Conservation (phyloP, 371 early-diverging fungal genomes). For the Syncephalastrum sp. region DNA sequence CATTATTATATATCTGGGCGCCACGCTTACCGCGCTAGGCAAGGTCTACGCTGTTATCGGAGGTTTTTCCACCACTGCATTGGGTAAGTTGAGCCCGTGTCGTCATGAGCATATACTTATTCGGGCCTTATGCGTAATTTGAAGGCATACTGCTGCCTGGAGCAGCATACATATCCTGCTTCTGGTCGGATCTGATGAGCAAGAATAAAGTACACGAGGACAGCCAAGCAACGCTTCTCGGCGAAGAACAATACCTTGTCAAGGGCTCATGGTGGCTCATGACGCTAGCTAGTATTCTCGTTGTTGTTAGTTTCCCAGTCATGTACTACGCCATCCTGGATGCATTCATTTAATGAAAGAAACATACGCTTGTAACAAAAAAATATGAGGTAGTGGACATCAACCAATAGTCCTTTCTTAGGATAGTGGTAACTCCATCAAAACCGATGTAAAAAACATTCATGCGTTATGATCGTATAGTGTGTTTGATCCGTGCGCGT, state of each 20-base stretch:
- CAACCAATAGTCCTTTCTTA: not conserved
- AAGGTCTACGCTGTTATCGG: slow-evolving; percentile 54
- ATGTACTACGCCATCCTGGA: slow-evolving; percentile 32
- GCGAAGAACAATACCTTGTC: not conserved
- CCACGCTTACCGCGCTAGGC: slow-evolving; percentile 46
- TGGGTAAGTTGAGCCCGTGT: slow-evolving; percentile 19
- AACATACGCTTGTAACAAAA: not conserved
- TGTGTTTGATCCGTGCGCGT: not conserved
- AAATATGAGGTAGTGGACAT: not conserved
- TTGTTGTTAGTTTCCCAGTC: slow-evolving; percentile 28
- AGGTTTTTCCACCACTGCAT: slow-evolving; percentile 51
- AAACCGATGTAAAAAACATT: not conserved
- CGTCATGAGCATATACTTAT: slow-evolving; percentile 3
- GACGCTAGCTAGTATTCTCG: slow-evolving; percentile 13
- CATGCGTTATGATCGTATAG: not conserved
- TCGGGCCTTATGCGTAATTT: not conserved
- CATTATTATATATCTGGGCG: slow-evolving; percentile 40
- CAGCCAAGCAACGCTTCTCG: not conserved
- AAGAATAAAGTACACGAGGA: not conserved
- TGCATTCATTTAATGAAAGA: slow-evolving; percentile 5
- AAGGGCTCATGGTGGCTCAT: slow-evolving; percentile 23
- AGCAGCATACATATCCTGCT: slow-evolving; percentile 30
- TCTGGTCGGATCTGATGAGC: slow-evolving; percentile 31
- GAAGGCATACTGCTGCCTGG: slow-evolving; percentile 40
- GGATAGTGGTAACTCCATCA: not conserved